Conservation (phyloP, 371 early-diverging fungal species). For the Circinella minor region DNA sequence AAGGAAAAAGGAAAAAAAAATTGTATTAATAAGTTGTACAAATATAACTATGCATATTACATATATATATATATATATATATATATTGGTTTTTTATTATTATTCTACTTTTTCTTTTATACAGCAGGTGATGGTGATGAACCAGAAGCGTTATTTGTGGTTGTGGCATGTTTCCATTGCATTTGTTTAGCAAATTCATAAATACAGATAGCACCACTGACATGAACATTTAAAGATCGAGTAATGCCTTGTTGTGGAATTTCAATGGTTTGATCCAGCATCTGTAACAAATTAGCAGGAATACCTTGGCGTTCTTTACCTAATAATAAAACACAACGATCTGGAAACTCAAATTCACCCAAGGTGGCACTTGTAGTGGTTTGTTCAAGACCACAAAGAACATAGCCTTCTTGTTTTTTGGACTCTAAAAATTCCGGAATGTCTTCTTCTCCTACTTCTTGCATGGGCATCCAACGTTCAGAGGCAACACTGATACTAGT, state of each 20-base stretch:
- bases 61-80: too few species aligned
- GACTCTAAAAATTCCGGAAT: conserved; percentile 45
- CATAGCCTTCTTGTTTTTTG: conserved; percentile 62
- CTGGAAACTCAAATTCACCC: conserved; percentile 60
- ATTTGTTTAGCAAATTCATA: conserved; percentile 66
- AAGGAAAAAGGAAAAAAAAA: too few species aligned
- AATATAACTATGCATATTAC: too few species aligned
- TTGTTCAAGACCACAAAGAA: conserved; percentile 71
- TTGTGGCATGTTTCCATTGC: conserved; percentile 35
- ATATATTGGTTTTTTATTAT: too few species aligned
- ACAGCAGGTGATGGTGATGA: not conserved
- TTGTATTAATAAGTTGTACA: too few species aligned
- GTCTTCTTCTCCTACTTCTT: conserved; percentile 50
- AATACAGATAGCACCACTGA: conserved; percentile 63
- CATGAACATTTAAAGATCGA: conserved; percentile 70
- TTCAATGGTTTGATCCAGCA: conserved; percentile 65
- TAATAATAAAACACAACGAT: conserved; percentile 57
- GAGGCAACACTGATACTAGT: conserved; percentile 59
- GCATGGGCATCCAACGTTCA: conserved; percentile 69
- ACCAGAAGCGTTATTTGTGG: not conserved
- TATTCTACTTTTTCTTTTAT: not conserved
- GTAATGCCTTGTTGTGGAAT: conserved; percentile 71
- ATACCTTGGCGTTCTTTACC: conserved; percentile 65
- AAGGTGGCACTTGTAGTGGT: conserved; percentile 61
- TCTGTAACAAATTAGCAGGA: conserved; percentile 58